Evolutionary conservation across 2,329 filamentous ascomycete species (phyloP).

Genomic region (Trichoderma citrinoviride): DNA sequence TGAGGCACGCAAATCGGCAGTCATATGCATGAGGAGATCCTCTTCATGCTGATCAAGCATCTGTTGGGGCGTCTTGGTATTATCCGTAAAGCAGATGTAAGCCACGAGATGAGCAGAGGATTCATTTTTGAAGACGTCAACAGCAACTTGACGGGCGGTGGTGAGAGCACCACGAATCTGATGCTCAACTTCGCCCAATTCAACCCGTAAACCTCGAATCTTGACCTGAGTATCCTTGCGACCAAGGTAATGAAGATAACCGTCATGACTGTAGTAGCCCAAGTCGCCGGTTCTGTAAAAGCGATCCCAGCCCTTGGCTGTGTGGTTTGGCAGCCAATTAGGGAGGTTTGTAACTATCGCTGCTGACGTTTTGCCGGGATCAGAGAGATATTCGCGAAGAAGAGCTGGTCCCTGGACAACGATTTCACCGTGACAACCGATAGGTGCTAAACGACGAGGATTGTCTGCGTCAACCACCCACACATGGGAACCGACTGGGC

Average conservation of each 20-base stretch:
- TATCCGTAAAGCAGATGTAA: constrained; percentile 6
- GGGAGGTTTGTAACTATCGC: neutral
- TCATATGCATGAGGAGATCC: constrained; percentile 4
- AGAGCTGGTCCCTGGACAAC: constrained; percentile 13
- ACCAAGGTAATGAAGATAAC: neutral
- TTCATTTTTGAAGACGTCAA: constrained; percentile 8
- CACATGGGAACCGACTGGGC: neutral
- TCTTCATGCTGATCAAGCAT: neutral
- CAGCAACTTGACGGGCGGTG: constrained; percentile 6
- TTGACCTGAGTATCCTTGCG: constrained; percentile 13
- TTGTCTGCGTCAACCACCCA: constrained; percentile 20
- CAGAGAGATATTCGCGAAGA: constrained; percentile 20
- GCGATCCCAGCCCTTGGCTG: neutral
- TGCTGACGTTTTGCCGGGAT: neutral
- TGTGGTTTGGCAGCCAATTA: neutral
- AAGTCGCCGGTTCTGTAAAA: constrained; percentile 21
- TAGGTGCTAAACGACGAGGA: neutral
- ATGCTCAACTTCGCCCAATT: constrained; percentile 20
- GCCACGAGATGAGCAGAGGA: neutral
- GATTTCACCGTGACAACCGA: constrained; percentile 1
- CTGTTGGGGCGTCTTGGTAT: neutral
- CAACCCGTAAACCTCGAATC: constrained; percentile 13
- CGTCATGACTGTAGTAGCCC: neutral
- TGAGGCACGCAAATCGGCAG: neutral
- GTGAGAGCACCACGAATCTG: constrained; percentile 1